These are phyloP conservation scores for Phytophthora fragariae DNA, from an alignment of 352 stramenopile genomes.

Conservation along the genomic window DNA sequence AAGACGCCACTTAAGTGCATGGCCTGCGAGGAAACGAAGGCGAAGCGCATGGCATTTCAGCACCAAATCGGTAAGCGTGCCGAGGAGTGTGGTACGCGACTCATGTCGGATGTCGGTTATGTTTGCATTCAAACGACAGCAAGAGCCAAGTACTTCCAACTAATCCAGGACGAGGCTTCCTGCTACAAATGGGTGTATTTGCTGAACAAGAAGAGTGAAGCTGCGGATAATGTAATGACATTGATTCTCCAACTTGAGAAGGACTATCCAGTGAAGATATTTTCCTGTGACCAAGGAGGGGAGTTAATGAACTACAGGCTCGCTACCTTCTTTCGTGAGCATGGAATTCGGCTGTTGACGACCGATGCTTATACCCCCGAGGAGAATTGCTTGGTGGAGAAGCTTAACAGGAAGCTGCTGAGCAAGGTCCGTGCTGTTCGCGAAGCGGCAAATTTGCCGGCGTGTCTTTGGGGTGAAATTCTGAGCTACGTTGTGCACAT, in stretches of 20 bases:
- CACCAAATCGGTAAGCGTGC: background rate
- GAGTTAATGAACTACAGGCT: constrained; percentile 8
- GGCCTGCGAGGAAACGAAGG: background rate
- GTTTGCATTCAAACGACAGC: background rate
- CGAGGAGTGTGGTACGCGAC: background rate
- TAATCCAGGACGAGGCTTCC: constrained; percentile 16
- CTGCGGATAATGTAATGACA: constrained; percentile 4
- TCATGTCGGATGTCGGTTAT: constrained; percentile 4
- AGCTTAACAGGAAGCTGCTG: too few relatives aligned
- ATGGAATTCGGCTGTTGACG: constrained; percentile 1
- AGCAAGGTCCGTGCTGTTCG: too few relatives aligned
- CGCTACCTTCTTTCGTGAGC: constrained; percentile 1
- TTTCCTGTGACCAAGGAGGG: constrained; percentile 13
- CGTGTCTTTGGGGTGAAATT: constrained; percentile 8
- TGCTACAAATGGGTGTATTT: constrained; percentile 19
- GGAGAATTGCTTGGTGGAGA: background rate
- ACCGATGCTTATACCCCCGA: background rate
- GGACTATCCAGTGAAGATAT: background rate
- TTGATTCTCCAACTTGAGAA: constrained; percentile 4
- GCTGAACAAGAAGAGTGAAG: constrained; percentile 14
- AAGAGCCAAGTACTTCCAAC: constrained; percentile 7
- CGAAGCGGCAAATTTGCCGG: background rate
- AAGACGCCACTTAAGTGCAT: constrained; percentile 2
- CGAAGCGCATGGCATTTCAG: constrained; percentile 3
- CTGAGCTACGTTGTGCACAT: constrained; percentile 16